These are phyloP conservation scores for Sanghuangporus baumii DNA, from an alignment of 1,284 basidiomycete genomes.

Conservation along the genomic window DNA sequence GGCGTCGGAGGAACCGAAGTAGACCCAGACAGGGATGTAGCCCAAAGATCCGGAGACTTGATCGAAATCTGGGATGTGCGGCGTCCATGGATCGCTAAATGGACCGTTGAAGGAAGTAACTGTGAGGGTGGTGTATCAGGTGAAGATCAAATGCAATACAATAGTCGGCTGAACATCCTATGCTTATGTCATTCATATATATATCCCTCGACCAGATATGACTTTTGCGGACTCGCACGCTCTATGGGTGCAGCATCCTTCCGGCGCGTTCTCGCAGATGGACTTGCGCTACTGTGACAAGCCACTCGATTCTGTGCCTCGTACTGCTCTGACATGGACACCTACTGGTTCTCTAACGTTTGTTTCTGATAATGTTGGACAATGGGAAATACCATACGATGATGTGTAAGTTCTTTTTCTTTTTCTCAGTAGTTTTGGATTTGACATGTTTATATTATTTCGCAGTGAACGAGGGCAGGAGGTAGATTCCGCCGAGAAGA, in stretches of 20 bases:
- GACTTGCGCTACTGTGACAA: slow-evolving; percentile 60
- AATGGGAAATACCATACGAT: slow-evolving; percentile 79
- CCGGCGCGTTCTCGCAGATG: slow-evolving; percentile 76
- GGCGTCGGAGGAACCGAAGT: slow-evolving; percentile 14
- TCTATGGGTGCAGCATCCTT: slow-evolving; percentile 73
- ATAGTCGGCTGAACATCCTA: neutral
- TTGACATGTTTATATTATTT: neutral
- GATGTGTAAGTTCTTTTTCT: slow-evolving; percentile 56
- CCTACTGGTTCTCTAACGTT: slow-evolving; percentile 65
- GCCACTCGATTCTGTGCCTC: slow-evolving; percentile 67
- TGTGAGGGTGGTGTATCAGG: slow-evolving; percentile 68
- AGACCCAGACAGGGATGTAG: slow-evolving; percentile 23
- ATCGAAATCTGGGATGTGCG: slow-evolving; percentile 89
- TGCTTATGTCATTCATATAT: slow-evolving; percentile 18
- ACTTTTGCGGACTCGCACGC: slow-evolving; percentile 67
- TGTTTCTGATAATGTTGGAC: slow-evolving; percentile 50
- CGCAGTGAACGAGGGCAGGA: neutral
- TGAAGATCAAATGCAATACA: slow-evolving; percentile 27
- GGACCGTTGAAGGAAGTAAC: slow-evolving; percentile 58
- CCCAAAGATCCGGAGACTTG: slow-evolving; percentile 39
- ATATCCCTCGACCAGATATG: slow-evolving; percentile 43
- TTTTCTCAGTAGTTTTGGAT: slow-evolving; percentile 6
- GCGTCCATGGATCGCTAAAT: slow-evolving; percentile 78
- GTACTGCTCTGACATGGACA: slow-evolving; percentile 67
- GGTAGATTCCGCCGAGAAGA: slow-evolving; percentile 30